Base-by-base conservation (phyloP, 768 basidiomycete genomes). In the Trametes sanguinea region DNA sequence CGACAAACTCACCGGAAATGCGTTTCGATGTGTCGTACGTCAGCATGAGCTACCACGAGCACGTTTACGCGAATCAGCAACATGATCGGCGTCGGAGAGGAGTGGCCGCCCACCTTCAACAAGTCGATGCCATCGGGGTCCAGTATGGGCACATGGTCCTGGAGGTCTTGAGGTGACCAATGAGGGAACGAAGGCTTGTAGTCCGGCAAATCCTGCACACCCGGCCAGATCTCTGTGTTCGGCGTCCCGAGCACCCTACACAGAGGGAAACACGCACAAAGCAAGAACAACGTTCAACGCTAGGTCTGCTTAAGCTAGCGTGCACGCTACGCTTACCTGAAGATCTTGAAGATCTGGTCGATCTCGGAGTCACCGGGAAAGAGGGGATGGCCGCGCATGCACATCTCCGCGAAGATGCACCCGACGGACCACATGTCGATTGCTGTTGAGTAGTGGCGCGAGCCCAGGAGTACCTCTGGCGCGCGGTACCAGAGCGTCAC, bases 381-480 rank as follows among this genome's bases (percentile, higher is more conserved):
- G 11, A 98, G 81, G 2, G 96, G 85, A 72, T 87, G 75, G 66
- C 91, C 91, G 62, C 86, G 83, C 90, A 95, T 92, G 56, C 94
- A 89, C 96, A 98, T 98, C 78, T 99, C 97, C 7, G 96, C 96
- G 71, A 97, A 94, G 73, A 99, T 98, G 72, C 95, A 98, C 0
- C 91, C 97, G 22, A 99, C 96, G n/a, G 94, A 95, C 97, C 97
- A 99, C 94, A 98, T 97, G 77, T 99, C 97, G 70, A 99, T 92
- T 2, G 94, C 93, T 2, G 97, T 99, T 14, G 94, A 89, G 77
- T 99, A 99, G 74, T 98, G 95, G 45, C 95, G 87, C 4, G 93
- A 90, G 33, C 96, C 96, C 1, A 99, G 87, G 17, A 99, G 80
- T 52, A 99, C 96, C 74, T 99, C 97, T 3, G 97, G 97, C 4